A percentile compares a stretch with the other conserved stretches of the same genome.
Conservation (phyloP, 371 early-diverging fungal genomes). For the Actinomucor elegans region DNA sequence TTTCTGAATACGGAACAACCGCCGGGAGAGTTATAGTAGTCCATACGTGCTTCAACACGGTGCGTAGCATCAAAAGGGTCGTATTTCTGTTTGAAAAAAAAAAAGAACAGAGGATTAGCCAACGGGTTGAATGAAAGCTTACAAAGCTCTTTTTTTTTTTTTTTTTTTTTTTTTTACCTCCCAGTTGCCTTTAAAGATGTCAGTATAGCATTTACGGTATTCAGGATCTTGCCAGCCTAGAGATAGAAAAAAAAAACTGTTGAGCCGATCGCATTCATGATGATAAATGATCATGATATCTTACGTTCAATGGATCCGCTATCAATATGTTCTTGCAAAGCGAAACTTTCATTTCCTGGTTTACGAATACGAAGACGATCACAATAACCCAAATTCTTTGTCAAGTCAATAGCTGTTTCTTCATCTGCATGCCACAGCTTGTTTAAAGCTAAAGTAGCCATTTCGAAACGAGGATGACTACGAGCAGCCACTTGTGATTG, state of each 20-base stretch:
- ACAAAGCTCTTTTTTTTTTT: no score
- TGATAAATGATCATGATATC: background rate
- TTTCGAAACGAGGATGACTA: slow-evolving; percentile 30
- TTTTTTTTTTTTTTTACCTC: slow-evolving; percentile 12
- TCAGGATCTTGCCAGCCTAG: slow-evolving; percentile 27
- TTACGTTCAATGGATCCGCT: slow-evolving; percentile 39
- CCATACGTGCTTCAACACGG: slow-evolving; percentile 38
- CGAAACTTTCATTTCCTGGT: slow-evolving; percentile 31
- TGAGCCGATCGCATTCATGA: no score
- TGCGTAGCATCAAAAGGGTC: slow-evolving; percentile 47
- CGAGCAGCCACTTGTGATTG: slow-evolving; percentile 28
- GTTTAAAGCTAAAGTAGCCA: slow-evolving; percentile 32
- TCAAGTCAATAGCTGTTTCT: slow-evolving; percentile 25
- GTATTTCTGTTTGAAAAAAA: slow-evolving; percentile 15
- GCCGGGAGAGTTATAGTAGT: slow-evolving; percentile 33
- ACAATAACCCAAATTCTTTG: slow-evolving; percentile 37
- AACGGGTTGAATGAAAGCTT: no score
- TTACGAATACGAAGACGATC: slow-evolving; percentile 42
- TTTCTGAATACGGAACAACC: slow-evolving; percentile 45
- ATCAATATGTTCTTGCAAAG: slow-evolving; percentile 38
- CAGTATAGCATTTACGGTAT: slow-evolving; percentile 24
- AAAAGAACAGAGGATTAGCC: background rate
- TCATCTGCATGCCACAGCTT: slow-evolving; percentile 33
- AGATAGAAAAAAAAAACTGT: no score
- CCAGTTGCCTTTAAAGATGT: slow-evolving; percentile 25